Evolutionary conservation across 1,284 basidiomycete genomes (phyloP).

Genomic region (Athelia sp.): DNA sequence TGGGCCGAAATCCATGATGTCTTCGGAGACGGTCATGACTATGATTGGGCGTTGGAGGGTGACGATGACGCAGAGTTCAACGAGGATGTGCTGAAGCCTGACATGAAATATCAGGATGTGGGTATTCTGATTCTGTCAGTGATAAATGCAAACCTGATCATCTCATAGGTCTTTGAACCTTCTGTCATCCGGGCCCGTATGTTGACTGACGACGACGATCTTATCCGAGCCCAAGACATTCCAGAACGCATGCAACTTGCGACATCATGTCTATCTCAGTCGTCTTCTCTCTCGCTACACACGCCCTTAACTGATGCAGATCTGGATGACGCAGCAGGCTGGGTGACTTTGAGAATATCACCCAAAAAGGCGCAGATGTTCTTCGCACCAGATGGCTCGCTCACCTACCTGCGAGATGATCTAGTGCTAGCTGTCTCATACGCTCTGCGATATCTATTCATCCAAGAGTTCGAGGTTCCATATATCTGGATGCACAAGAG

Average conservation of each 20-base stretch:
- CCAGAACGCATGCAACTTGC: slow-evolving; percentile 97
- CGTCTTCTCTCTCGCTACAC: slow-evolving; percentile 63
- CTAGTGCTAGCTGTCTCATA: slow-evolving; percentile 80
- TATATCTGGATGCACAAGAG: slow-evolving; percentile 94
- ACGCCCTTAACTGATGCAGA: slow-evolving; percentile 66
- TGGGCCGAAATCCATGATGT: slow-evolving; percentile 98
- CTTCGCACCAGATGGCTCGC: slow-evolving; percentile 58
- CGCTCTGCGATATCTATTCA: slow-evolving; percentile 81
- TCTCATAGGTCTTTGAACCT: slow-evolving; percentile 89
- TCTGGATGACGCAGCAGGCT: slow-evolving; percentile 79
- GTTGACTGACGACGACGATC: slow-evolving; percentile 92
- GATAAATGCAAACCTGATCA: slow-evolving; percentile 8
- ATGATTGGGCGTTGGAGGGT: slow-evolving; percentile 87
- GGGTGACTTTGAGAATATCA: slow-evolving; percentile 88
- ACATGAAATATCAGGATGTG: slow-evolving; percentile 89
- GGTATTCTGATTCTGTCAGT: slow-evolving; percentile 24
- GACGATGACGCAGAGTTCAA: slow-evolving; percentile 67
- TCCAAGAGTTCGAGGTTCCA: slow-evolving; percentile 89
- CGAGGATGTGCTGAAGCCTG: slow-evolving; percentile 58
- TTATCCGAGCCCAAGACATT: slow-evolving; percentile 86
- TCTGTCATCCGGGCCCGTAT: slow-evolving; percentile 91
- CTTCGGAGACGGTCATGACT: slow-evolving; percentile 96
- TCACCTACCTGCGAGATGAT: slow-evolving; percentile 56
- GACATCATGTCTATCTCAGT: slow-evolving; percentile 76
- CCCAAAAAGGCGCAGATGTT: slow-evolving; percentile 71